phyloP scores from a whole-genome alignment of 139 green algal species.

The Micromonas commoda region DNA sequence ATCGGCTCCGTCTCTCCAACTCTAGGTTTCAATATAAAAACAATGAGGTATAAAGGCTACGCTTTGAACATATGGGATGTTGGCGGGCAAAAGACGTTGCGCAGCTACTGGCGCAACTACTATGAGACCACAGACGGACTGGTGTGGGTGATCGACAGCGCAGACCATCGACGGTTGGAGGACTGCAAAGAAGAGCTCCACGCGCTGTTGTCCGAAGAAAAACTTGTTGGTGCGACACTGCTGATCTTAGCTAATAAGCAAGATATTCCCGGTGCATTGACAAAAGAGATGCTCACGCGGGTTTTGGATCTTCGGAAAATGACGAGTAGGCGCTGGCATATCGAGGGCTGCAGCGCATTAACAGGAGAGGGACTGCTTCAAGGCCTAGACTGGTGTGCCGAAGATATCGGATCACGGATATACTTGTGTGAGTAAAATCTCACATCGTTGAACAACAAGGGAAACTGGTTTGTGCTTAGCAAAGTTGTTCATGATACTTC shows the following conservation, averaged over 20 bases:
- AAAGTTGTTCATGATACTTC: too few species aligned
- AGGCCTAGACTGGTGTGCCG: constrained; percentile 82
- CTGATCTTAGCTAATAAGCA: constrained; percentile 98
- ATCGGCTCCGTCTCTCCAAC: constrained; percentile 82
- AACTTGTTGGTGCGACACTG: constrained; percentile 79
- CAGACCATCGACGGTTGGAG: constrained; percentile 50
- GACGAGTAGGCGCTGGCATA: constrained; percentile 64
- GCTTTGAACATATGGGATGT: constrained; percentile 97
- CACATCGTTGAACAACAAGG: too few species aligned
- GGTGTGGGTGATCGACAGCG: constrained; percentile 88
- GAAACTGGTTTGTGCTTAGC: too few species aligned
- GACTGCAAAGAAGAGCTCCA: constrained; percentile 42
- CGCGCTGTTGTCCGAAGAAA: constrained; percentile 43
- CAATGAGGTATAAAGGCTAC: constrained; percentile 55
- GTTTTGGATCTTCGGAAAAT: constrained; percentile 64
- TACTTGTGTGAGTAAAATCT: constrained; percentile 50
- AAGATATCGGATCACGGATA: constrained; percentile 58
- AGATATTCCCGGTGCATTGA: constrained; percentile 71
- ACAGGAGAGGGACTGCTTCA: constrained; percentile 71
- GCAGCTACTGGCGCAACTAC: constrained; percentile 97
- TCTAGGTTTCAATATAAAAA: constrained; percentile 96
- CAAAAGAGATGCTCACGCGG: constrained; percentile 37
- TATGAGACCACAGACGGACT: constrained; percentile 91
- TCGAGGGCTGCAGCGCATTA: constrained; percentile 77
- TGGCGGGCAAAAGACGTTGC: constrained; percentile 87